Conservation (phyloP, 306 rosid species). For the Quercus suber region DNA sequence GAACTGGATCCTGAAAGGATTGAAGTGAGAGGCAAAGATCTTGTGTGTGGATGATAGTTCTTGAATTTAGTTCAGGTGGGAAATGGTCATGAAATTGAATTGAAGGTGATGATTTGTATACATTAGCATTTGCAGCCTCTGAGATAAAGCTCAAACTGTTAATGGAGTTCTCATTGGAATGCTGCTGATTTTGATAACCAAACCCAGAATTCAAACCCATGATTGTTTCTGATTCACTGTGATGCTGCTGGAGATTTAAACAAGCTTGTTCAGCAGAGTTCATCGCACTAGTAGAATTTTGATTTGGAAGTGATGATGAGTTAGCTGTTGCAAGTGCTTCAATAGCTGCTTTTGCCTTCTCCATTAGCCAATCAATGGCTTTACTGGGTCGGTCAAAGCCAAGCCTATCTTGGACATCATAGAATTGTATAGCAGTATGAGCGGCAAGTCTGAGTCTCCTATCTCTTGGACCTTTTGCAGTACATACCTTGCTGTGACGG, state of each 20-base stretch:
- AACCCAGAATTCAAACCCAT: background rate
- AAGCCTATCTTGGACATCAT: slow-evolving; percentile 83
- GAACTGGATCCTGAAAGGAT: slow-evolving; percentile 61
- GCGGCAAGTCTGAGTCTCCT: slow-evolving; percentile 86
- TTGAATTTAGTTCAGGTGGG: slow-evolving; percentile 42
- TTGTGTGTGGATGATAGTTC: slow-evolving; percentile 36
- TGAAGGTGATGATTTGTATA: background rate
- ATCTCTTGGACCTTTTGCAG: slow-evolving; percentile 83
- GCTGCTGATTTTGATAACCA: slow-evolving; percentile 13
- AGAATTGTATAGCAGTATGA: slow-evolving; percentile 79
- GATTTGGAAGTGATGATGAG: slow-evolving; percentile 8
- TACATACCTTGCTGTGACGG: slow-evolving; percentile 84
- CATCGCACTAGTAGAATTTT: background rate
- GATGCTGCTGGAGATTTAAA: background rate
- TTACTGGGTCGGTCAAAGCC: slow-evolving; percentile 93
- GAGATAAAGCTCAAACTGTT: slow-evolving; percentile 7
- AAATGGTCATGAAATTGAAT: slow-evolving; percentile 46
- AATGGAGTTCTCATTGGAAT: background rate
- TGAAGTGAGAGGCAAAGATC: slow-evolving; percentile 85
- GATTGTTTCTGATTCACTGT: background rate
- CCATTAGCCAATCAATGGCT: slow-evolving; percentile 93
- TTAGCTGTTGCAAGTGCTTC: slow-evolving; percentile 33
- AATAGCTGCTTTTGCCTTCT: slow-evolving; percentile 80
- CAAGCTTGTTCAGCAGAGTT: background rate
- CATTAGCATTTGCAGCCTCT: background rate